Conservation (phyloP, 2,329 filamentous ascomycete species). For the Verticillium longisporum region DNA sequence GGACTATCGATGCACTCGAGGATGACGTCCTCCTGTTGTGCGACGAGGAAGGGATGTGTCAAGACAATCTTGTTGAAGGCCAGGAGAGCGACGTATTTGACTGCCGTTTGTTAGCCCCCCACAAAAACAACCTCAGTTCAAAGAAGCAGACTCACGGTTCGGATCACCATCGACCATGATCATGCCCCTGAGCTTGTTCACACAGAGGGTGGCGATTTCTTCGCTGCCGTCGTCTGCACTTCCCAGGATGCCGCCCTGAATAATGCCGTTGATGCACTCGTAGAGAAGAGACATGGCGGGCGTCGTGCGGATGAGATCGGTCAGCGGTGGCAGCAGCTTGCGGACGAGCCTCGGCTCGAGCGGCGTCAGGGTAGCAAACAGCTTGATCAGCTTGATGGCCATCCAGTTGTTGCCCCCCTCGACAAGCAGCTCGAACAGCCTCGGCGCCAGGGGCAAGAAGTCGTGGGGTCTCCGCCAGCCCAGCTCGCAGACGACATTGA, state of each 20-base stretch:
- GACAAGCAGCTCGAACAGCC: conserved; percentile 86
- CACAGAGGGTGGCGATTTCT: conserved; percentile 86
- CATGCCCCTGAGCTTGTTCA: conserved; percentile 90
- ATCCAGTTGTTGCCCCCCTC: conserved; percentile 98
- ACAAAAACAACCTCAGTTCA: too few species aligned
- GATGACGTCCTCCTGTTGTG: conserved; percentile 92
- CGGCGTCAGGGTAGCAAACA: conserved; percentile 92
- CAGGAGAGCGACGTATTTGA: conserved; percentile 94
- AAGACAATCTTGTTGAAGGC: conserved; percentile 92
- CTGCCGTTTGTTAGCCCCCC: conserved; percentile 21
- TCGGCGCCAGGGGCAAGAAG: conserved; percentile 84
- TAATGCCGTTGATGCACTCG: conserved; percentile 97
- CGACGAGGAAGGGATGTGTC: conserved; percentile 82
- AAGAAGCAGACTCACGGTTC: conserved; percentile 58
- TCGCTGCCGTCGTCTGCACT: conserved; percentile 80
- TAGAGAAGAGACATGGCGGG: conserved; percentile 97
- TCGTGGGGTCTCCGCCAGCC: conserved; percentile 92
- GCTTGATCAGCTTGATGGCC: conserved; percentile 98
- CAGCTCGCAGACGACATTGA: conserved; percentile 94
- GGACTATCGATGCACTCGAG: conserved; percentile 92
- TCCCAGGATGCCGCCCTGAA: conserved; percentile 89
- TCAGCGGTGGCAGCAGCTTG: conserved; percentile 85
- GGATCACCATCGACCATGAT: conserved; percentile 88
- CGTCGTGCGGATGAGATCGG: conserved; percentile 88
- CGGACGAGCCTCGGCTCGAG: conserved; percentile 85